A percentile compares a stretch with the other conserved stretches of the same genome.
Evolutionary conservation across 345 rosid genomes (phyloP).

Genomic region (Hibiscus tridactylites): DNA sequence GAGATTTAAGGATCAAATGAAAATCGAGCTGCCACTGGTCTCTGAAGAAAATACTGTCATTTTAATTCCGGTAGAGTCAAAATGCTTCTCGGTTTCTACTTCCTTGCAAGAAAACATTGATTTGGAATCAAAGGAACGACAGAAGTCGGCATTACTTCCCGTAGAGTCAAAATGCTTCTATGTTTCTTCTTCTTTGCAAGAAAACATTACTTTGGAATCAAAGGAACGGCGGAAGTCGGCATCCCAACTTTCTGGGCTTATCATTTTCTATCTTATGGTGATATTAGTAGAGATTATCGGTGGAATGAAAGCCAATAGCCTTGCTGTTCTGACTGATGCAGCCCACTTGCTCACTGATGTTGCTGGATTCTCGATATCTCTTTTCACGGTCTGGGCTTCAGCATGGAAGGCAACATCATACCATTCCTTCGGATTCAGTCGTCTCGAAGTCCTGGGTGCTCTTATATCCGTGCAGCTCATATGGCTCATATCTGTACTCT

Average conservation of each 20-base stretch:
- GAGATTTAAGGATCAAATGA: constrained; percentile 23
- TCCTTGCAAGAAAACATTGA: constrained; percentile 29
- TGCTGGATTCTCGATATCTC: constrained; percentile 59
- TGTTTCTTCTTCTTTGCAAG: constrained; percentile 38
- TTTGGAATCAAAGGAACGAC: constrained; percentile 37
- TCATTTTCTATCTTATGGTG: constrained; percentile 36
- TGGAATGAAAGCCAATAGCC: constrained; percentile 72
- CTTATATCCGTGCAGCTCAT: constrained; percentile 73
- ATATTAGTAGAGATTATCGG: constrained; percentile 69
- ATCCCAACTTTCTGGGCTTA: constrained; percentile 41
- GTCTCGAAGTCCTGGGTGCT: constrained; percentile 75
- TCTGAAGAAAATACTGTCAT: constrained; percentile 21
- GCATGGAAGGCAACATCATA: constrained; percentile 65
- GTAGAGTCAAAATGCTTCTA: constrained; percentile 14
- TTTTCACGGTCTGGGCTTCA: constrained; percentile 69
- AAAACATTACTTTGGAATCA: constrained; percentile 28
- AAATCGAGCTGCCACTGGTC: constrained; percentile 30
- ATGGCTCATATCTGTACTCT: constrained; percentile 64
- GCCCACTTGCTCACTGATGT: constrained; percentile 77
- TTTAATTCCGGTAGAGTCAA: constrained; percentile 14
- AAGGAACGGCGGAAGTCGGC: constrained; percentile 43
- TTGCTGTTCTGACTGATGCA: constrained; percentile 80
- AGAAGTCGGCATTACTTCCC: constrained; percentile 25
- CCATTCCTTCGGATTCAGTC: constrained; percentile 61
- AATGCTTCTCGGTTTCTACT: constrained; percentile 32